Evolutionary conservation across 257 asterid species (phyloP).

Genomic region (Marsdenia floribunda): DNA sequence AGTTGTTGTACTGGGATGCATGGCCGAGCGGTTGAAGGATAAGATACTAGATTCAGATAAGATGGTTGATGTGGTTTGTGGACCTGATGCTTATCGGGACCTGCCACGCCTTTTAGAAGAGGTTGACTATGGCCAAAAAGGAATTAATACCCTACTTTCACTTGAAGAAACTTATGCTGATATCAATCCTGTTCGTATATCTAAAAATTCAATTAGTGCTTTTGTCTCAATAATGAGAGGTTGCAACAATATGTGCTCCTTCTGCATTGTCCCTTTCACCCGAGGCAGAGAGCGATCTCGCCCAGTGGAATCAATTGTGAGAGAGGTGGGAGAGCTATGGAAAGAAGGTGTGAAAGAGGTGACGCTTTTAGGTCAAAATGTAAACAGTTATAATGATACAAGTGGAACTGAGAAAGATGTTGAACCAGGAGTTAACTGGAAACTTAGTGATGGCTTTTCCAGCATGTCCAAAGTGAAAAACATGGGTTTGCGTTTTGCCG

Average conservation of each 20-base stretch:
- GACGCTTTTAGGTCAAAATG: conserved; percentile 96
- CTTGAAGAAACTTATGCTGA: conserved; percentile 98
- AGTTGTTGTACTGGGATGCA: conserved; percentile 93
- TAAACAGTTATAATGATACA: conserved; percentile 87
- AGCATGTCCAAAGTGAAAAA: conserved; percentile 70
- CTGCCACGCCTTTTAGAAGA: conserved; percentile 90
- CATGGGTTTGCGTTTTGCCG: conserved; percentile 90
- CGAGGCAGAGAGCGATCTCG: conserved; percentile 96
- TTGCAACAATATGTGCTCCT: conserved; percentile 96
- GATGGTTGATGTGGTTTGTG: conserved; percentile 99
- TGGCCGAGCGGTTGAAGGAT: conserved; percentile 98
- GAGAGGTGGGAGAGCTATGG: conserved; percentile 92
- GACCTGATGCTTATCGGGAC: conserved; percentile 97
- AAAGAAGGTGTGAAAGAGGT: conserved; percentile 93
- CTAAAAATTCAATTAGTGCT: conserved; percentile 85
- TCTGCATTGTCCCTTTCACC: conserved; percentile 98
- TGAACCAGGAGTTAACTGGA: conserved; percentile 76
- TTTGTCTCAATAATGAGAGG: conserved; percentile 99
- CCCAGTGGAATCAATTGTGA: conserved; percentile 82
- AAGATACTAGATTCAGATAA: conserved; percentile 92
- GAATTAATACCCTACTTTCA: conserved; percentile 93
- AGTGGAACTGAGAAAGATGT: conserved; percentile 50
- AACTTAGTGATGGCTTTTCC: conserved; percentile 85
- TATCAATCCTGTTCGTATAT: conserved; percentile 86
- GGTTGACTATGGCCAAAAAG: conserved; percentile 94